Evolutionary conservation across 1,284 basidiomycete genomes (phyloP).

Genomic region (Cryptococcus sp.): DNA sequence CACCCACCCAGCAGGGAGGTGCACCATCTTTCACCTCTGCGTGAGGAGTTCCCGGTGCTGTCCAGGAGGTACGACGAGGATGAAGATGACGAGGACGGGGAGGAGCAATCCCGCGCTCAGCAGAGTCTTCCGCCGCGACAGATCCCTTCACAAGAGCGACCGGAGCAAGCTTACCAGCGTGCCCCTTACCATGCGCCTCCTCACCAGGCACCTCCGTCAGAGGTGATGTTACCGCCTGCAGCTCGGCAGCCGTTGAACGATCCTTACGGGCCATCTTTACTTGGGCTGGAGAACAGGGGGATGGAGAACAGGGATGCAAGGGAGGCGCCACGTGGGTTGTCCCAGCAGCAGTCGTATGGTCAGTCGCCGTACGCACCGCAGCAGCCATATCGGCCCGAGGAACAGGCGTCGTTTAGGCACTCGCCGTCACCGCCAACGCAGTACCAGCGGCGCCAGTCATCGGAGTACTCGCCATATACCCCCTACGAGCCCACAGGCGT

Average conservation of each 20-base stretch:
- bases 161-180: not conserved
- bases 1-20: not conserved
- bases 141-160: not conserved
- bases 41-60: conserved; percentile 2
- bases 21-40: not conserved
- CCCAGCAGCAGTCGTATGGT: not conserved
- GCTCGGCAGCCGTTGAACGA: conserved; percentile 1
- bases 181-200: not conserved
- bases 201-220: not conserved
- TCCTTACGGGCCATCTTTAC: conserved; percentile 12
- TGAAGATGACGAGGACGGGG: conserved; percentile 8
- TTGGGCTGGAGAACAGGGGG: conserved; percentile 1
- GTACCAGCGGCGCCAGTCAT: not conserved
- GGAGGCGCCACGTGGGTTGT: not conserved
- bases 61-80: conserved; percentile 15
- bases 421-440: no score
- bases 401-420: no score
- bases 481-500: no score
- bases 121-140: not conserved
- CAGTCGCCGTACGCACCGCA: conserved; percentile 3
- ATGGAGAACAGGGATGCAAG: not conserved
- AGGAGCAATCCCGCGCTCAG: not conserved
- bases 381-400: not conserved
- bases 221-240: not conserved
- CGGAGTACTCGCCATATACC: no score